Evolutionary conservation across 371 early-diverging fungal genomes (phyloP), one percentile per base, ranked within the genome.

Genomic region (Parasitella parasitica): DNA sequence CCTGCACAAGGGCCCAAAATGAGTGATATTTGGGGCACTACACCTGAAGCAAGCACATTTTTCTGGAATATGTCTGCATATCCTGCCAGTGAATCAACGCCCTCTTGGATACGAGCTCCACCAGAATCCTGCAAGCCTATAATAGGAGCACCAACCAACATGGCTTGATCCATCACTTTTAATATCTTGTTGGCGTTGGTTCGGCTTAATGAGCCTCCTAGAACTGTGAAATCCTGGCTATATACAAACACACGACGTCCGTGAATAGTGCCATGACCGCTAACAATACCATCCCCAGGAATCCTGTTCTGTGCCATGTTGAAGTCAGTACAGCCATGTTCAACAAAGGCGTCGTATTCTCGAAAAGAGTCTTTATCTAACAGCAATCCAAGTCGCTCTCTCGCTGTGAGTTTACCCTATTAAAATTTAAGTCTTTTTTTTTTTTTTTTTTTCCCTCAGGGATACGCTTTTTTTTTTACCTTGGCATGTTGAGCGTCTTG

Each of bases 1-100:
- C 93, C 97, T 26, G 98, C 98, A 72, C 97, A 97, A 6, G 98
- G 98, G 1, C 98, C 98, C 98, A 97, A 97, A 50, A 97, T 92
- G 50, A 97, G 66, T 3, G 97, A 96, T 49, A 97, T 88, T 72
- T 97, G 98, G 36, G 98, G 98, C 37, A 97, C 83, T 9, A 97
- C 97, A 15, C 98, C 98, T 1, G 95, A 94, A 2, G 95, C 94
- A 67, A 90, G 59, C 30, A 95, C 96, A 73, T 97, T 97, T 63
- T 89, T 87, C 73, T 93, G 92, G 81, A 98, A 97, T 62, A 98
- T 97, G 65, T 96, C 97, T 22, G 96, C 96, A 77, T 97, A 97
- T 3, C 98, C 98, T 15, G 93, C 96, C 43, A 98, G 76, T 15
- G 96, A 95, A 70, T 95, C 96, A 6, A 98, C 97, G 62, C 98